Conservation (phyloP, 129 eudicot genomes). For the Flaveria bidentis region DNA sequence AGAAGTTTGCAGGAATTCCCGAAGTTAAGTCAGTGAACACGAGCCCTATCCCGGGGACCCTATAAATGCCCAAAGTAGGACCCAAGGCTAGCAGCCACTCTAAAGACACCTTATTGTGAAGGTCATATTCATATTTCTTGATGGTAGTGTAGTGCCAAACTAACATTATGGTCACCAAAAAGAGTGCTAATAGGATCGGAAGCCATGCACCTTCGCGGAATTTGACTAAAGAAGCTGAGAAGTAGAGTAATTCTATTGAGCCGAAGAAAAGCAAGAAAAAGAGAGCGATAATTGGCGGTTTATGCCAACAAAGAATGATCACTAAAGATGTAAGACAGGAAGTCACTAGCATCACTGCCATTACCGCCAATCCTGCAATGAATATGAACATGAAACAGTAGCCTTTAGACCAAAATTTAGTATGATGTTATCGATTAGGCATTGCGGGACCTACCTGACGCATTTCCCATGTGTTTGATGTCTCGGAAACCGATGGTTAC, state of each 20-base stretch:
- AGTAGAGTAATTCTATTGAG: constrained; percentile 73
- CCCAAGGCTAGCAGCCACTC: constrained; percentile 90
- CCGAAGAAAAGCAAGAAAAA: constrained; percentile 74
- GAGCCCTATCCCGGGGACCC: constrained; percentile 84
- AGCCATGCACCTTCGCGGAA: constrained; percentile 93
- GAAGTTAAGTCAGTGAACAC: constrained; percentile 82
- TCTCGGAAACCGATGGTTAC: constrained; percentile 91
- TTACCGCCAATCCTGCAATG: constrained; percentile 77
- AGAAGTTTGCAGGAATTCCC: constrained; percentile 85
- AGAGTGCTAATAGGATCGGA: constrained; percentile 78
- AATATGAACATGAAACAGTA: not conserved
- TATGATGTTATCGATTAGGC: not conserved
- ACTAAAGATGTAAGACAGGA: constrained; percentile 85
- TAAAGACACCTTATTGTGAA: constrained; percentile 83
- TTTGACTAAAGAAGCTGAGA: constrained; percentile 82
- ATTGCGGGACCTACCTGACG: constrained; percentile 56
- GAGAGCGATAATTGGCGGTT: constrained; percentile 66
- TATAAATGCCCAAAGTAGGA: constrained; percentile 78
- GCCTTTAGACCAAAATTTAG: too few species aligned
- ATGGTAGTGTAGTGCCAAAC: constrained; percentile 82
- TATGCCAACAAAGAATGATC: constrained; percentile 82
- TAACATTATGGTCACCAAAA: constrained; percentile 79
- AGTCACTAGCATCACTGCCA: constrained; percentile 91
- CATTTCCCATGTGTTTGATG: constrained; percentile 89
- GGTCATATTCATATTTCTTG: constrained; percentile 79